Conservation (phyloP, 257 asterid species). For the Solanum verrucosum region DNA sequence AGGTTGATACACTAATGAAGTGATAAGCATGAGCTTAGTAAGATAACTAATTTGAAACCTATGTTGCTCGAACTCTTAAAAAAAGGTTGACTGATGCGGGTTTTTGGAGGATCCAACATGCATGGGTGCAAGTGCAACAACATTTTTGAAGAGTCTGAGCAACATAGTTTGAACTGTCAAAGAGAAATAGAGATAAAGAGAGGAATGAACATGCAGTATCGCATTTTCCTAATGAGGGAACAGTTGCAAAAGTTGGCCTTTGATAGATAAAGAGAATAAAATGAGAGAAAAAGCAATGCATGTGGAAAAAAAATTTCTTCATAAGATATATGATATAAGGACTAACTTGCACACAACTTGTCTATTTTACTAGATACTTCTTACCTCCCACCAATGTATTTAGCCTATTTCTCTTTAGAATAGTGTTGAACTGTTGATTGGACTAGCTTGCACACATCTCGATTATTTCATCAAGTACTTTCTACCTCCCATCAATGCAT, state of each 20-base stretch:
- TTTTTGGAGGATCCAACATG: not conserved
- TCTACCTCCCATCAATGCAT: not conserved
- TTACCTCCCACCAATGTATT: not conserved
- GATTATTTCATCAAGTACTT: not conserved
- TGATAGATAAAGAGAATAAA: not conserved
- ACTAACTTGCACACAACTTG: not conserved
- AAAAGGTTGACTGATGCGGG: not conserved
- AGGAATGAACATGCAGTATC: not conserved
- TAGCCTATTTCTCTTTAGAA: not conserved
- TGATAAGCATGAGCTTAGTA: not conserved
- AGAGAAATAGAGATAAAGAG: not conserved
- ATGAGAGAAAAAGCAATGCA: not conserved
- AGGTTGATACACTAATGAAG: conserved; percentile 65
- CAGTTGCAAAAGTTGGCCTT: not conserved
- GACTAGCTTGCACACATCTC: not conserved
- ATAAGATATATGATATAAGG: too few species aligned
- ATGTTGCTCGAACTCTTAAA: not conserved
- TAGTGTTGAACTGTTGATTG: not conserved
- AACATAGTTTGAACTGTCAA: not conserved
- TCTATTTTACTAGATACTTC: not conserved
- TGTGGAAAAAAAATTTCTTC: not conserved
- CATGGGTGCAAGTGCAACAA: not conserved
- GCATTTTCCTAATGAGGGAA: not conserved
- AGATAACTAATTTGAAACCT: not conserved
- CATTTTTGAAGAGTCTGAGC: not conserved